phyloP scores from a whole-genome alignment of 345 rosid genomes.

The Gossypium stocksii region DNA sequence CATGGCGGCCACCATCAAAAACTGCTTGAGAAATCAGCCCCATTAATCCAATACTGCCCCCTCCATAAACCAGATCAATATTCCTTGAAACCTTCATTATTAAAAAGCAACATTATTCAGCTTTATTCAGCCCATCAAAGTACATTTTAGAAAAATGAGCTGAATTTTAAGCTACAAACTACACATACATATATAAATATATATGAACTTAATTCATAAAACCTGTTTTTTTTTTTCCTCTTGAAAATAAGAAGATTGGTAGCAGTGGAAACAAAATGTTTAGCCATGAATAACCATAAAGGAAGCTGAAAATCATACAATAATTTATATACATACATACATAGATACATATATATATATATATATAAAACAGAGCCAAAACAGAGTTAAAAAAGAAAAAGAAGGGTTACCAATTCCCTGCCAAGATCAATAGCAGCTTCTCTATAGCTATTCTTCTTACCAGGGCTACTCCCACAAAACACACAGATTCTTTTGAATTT shows the following conservation, averaged over 20 bases:
- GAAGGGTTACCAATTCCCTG: constrained; percentile 54
- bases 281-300: too few species aligned
- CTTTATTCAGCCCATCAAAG: neutral
- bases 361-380: constrained; percentile 7
- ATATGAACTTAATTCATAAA: too few species aligned
- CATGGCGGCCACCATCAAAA: constrained; percentile 81
- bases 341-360: too few species aligned
- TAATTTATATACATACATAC: too few species aligned
- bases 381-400: neutral
- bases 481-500: constrained; percentile 86
- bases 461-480: constrained; percentile 92
- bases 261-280: too few species aligned
- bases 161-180: neutral
- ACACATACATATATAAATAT: too few species aligned
- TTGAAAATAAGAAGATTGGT: too few species aligned
- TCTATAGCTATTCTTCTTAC: constrained; percentile 62
- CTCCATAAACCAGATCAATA: constrained; percentile 91
- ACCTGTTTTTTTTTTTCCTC: too few species aligned
- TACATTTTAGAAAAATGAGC: neutral
- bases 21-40: constrained; percentile 88
- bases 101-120: neutral
- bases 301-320: too few species aligned
- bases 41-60: constrained; percentile 93
- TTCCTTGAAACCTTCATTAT: constrained; percentile 62
- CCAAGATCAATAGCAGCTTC: constrained; percentile 89